These are phyloP conservation scores for Ophiocordyceps robertsii DNA, from an alignment of 2,329 filamentous ascomycete species.

Conservation along the genomic window DNA sequence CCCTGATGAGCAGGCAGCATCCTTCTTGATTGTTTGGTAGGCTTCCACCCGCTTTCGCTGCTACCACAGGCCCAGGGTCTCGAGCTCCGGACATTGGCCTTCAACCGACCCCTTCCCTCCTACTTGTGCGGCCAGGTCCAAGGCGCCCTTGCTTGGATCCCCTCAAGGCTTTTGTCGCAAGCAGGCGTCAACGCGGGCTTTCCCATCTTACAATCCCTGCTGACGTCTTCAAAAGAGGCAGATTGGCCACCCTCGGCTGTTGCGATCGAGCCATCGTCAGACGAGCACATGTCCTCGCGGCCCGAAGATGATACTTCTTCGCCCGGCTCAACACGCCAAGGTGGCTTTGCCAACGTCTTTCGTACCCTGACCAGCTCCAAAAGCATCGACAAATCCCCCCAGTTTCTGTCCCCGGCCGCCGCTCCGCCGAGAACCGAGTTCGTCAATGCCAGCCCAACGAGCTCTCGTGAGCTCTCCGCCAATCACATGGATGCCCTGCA, in stretches of 20 bases:
- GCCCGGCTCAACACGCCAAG: conserved; percentile 39
- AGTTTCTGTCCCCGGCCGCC: conserved; percentile 24
- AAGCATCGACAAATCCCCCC: conserved; percentile 33
- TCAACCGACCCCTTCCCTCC: too few species aligned
- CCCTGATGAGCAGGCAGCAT: too few species aligned
- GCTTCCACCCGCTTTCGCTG: too few species aligned
- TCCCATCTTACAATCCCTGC: background rate
- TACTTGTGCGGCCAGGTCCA: too few species aligned
- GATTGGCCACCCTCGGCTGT: background rate
- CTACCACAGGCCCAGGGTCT: too few species aligned
- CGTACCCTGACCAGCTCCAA: conserved; percentile 46
- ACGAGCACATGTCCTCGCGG: conserved; percentile 46
- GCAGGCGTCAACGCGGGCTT: too few species aligned
- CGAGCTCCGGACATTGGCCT: too few species aligned
- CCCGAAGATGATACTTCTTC: conserved; percentile 42
- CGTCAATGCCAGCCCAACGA: conserved; percentile 25
- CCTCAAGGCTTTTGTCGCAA: too few species aligned
- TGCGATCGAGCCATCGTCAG: background rate
- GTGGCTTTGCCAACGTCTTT: conserved; percentile 50
- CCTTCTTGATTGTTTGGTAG: too few species aligned
- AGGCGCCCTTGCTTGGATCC: too few species aligned
- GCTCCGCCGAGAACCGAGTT: conserved; percentile 30
- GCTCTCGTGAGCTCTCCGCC: conserved; percentile 30
- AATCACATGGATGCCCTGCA: conserved; percentile 42
- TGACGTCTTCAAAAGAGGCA: conserved; percentile 1